These are phyloP conservation scores for Talaromyces sp. DNA, from an alignment of 2,329 filamentous ascomycete genomes.

Conservation along the genomic window DNA sequence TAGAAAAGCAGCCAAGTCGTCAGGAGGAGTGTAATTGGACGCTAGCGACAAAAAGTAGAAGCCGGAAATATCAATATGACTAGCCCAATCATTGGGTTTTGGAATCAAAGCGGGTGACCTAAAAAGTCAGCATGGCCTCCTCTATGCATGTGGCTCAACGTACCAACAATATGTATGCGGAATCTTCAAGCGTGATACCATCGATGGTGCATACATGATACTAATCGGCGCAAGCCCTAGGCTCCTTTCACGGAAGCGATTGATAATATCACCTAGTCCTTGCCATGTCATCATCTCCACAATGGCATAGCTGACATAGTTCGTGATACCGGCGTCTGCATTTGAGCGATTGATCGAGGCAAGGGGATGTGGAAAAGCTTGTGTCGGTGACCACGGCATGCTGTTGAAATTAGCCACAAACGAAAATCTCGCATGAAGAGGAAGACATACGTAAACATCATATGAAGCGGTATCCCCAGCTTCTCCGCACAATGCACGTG, in stretches of 20 bases:
- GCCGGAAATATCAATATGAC: conserved; percentile 67
- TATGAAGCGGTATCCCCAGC: conserved; percentile 69
- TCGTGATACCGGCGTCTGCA: conserved; percentile 71
- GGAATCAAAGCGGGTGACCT: conserved; percentile 71
- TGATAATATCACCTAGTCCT: conserved; percentile 85
- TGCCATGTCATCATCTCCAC: conserved; percentile 95
- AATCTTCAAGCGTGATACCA: conserved; percentile 58
- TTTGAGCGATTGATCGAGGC: conserved; percentile 76
- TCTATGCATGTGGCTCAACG: background rate
- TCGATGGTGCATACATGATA: conserved; percentile 73
- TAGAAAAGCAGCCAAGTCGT: conserved; percentile 64
- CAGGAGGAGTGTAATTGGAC: conserved; percentile 61
- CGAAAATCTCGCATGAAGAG: background rate
- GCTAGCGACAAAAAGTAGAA: conserved; percentile 72
- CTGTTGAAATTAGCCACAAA: conserved; percentile 34
- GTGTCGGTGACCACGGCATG: conserved; percentile 87
- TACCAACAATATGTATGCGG: conserved; percentile 80
- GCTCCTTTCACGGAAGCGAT: conserved; percentile 72
- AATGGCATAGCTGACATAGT: conserved; percentile 77
- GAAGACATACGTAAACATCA: conserved; percentile 77
- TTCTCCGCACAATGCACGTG: conserved; percentile 77
- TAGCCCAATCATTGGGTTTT: conserved; percentile 72
- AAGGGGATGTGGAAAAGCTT: conserved; percentile 79
- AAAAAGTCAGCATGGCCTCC: conserved; percentile 22
- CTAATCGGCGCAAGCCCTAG: conserved; percentile 74